phyloP scores from a whole-genome alignment of 1,284 basidiomycete species.

The Ganoderma sp. region DNA sequence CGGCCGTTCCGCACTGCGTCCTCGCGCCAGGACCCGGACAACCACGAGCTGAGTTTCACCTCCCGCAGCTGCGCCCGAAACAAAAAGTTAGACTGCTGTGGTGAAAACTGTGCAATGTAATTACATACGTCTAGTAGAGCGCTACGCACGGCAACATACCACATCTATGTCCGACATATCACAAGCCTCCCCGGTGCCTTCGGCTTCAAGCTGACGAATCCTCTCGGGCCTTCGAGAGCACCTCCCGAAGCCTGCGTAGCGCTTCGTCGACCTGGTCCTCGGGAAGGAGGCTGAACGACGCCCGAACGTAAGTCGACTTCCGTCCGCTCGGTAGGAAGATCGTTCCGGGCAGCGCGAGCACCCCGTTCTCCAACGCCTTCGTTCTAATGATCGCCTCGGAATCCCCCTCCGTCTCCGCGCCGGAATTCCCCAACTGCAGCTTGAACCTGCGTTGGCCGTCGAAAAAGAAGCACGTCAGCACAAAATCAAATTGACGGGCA shows the following conservation, averaged over 20 bases:
- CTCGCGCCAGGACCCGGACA: not conserved
- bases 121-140: not conserved
- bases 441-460: constrained; percentile 62
- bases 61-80: not conserved
- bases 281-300: constrained; percentile 79
- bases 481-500: not conserved
- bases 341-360: constrained; percentile 87
- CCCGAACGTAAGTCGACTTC: constrained; percentile 76
- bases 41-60: not conserved
- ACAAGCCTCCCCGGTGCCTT: not conserved
- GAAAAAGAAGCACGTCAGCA: not conserved
- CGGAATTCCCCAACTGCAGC: constrained; percentile 34
- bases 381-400: constrained; percentile 79
- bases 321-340: constrained; percentile 76
- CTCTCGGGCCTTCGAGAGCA: constrained; percentile 37
- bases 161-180: not conserved
- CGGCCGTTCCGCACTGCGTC: not conserved
- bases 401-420: constrained; percentile 62
- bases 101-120: not conserved
- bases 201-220: constrained; percentile 5
- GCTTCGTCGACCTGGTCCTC: constrained; percentile 79
- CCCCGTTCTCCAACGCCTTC: constrained; percentile 81
- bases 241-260: constrained; percentile 67
- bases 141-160: not conserved
- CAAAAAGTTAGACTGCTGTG: not conserved